phyloP scores from a whole-genome alignment of 768 basidiomycete species.

The Tulasnella sp. region DNA sequence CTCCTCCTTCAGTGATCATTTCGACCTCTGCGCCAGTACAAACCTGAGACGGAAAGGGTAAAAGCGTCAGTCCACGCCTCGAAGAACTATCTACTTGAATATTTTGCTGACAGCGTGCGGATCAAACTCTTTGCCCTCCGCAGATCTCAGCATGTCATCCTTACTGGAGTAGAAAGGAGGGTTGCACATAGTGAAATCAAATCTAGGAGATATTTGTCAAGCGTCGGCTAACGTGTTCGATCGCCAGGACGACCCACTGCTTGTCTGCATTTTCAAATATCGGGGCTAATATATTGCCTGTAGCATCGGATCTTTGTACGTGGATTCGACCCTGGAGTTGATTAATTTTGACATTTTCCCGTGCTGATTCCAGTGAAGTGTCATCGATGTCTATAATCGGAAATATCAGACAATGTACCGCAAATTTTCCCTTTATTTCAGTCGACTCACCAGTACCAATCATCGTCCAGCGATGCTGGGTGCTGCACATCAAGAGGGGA shows the following conservation, averaged over 20 bases:
- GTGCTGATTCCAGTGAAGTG: constrained; percentile 43
- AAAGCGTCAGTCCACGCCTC: background rate
- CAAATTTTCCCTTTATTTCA: background rate
- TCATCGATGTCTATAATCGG: constrained; percentile 51
- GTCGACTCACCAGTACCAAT: constrained; percentile 47
- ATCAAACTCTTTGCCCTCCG: constrained; percentile 45
- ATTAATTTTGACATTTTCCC: constrained; percentile 46
- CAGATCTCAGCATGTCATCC: constrained; percentile 50
- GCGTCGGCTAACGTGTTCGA: background rate
- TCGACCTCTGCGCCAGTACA: constrained; percentile 81
- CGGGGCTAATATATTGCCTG: constrained; percentile 37
- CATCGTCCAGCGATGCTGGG: constrained; percentile 44
- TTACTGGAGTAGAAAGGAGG: constrained; percentile 83
- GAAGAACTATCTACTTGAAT: background rate
- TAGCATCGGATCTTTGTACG: constrained; percentile 28
- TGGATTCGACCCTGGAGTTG: constrained; percentile 38
- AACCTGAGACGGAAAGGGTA: constrained; percentile 39
- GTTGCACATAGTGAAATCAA: constrained; percentile 87
- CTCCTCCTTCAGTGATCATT: constrained; percentile 84
- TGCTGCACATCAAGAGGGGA: constrained; percentile 53
- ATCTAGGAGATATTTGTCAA: constrained; percentile 25
- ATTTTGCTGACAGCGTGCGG: constrained; percentile 52
- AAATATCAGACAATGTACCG: background rate
- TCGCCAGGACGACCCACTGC: background rate
- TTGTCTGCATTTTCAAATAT: constrained; percentile 20